Base-by-base conservation (phyloP, 169 alveolate species). In the Eimeria sp. region DNA sequence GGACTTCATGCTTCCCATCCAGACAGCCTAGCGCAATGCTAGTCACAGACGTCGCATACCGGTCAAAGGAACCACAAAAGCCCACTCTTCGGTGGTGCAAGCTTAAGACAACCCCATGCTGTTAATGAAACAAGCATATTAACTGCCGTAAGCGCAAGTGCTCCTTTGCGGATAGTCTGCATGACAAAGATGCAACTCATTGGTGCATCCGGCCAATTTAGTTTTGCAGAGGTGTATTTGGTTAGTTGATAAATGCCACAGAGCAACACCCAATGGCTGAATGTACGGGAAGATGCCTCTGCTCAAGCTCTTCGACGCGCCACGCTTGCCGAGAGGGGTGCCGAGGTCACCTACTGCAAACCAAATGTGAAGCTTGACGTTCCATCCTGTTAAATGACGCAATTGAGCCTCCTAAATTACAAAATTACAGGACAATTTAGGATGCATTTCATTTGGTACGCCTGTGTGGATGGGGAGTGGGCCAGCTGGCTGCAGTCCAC, bases 401-500 rank as follows among this genome's bases (percentile, higher is more conserved):
- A 16, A 6, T 18, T 74, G n/a, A 2, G 11, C 16, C 56, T 74
- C 8, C 20, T 74, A 37, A 40, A 40, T 74, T 20, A 16, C 4
- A 40, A 74, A 20, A 4, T 18, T 40, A 18, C 40, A n/a, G n/a
- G n/a, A 40, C 0, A 33, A 37, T n/a, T 33, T 20, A 18, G 23
- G 18, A 30, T 6, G 18, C 82, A 72, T 74, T 74, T 74, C 56
- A 74, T 6, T 40, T 1, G n/a, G 54, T 40, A 37, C 58, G 0
- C 52, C n/a, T n/a, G 71, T 4, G 62, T 78, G 66, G 49, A 23
- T 78, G 49, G 68, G 66, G 88, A 49, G 46, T 78, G 88, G 88
- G 68, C 88, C 52, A 2, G 77, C 77, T 58, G 68, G 90, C 74
- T 83, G 90, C 76, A 27, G 90, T 83, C 90, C 90, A 83, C 90